Percentiles rank a stretch among this genome's conserved stretches.
These are phyloP conservation scores for Fusarium nurragi DNA, from an alignment of 2,329 filamentous ascomycete genomes.

Conservation along the genomic window DNA sequence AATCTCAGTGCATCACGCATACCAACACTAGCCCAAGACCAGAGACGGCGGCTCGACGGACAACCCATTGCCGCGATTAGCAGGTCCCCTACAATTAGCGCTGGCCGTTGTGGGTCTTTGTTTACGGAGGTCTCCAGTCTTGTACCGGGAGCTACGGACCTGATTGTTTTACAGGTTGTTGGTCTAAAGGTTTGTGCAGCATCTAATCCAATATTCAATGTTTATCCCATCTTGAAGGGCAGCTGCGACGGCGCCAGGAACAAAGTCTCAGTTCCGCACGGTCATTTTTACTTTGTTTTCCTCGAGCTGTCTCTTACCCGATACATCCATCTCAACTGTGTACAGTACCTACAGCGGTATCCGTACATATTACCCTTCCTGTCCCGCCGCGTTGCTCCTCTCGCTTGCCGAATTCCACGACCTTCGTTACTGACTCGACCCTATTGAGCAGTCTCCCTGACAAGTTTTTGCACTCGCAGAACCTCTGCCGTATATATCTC, in stretches of 20 bases:
- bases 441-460: constrained; percentile 15
- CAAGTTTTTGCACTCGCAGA: constrained; percentile 11
- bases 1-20: constrained; percentile 6
- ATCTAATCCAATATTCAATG: constrained; percentile 42
- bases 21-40: constrained; percentile 23
- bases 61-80: constrained; percentile 45
- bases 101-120: constrained; percentile 40
- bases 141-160: constrained; percentile 43
- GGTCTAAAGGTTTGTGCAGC: constrained; percentile 37
- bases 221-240: constrained; percentile 36
- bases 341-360: not conserved
- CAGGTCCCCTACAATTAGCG: constrained; percentile 36
- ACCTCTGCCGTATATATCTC: not conserved
- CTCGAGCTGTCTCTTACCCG: not conserved
- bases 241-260: constrained; percentile 16
- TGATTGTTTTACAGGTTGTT: constrained; percentile 29
- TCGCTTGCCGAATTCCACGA: constrained; percentile 26
- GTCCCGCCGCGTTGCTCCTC: constrained; percentile 20
- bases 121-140: constrained; percentile 29
- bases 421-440: constrained; percentile 29
- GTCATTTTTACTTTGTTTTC: constrained; percentile 23
- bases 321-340: not conserved
- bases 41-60: constrained; percentile 39
- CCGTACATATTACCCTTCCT: constrained; percentile 1
- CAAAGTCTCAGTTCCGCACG: constrained; percentile 36